A percentile compares a stretch with the other conserved stretches of the same genome.
phyloP scores from a whole-genome alignment of 1,284 basidiomycete species.

The Mycena sp. region DNA sequence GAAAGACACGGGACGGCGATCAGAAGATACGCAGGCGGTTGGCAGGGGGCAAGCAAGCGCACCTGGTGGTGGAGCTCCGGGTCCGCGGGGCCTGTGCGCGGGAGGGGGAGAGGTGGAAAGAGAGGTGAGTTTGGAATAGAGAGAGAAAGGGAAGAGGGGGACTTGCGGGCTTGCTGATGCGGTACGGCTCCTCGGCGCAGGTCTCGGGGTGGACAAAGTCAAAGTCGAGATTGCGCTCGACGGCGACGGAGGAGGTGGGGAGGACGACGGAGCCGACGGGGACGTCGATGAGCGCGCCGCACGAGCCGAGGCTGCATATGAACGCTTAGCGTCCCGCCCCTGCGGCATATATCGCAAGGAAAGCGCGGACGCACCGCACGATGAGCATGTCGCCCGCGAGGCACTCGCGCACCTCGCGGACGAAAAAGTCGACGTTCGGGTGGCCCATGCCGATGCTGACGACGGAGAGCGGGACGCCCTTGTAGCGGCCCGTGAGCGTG shows the following conservation, averaged over 20 bases:
- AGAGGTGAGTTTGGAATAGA: constrained; percentile 9
- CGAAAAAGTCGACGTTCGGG: constrained; percentile 86
- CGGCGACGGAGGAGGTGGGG: constrained; percentile 71
- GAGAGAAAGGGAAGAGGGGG: constrained; percentile 8
- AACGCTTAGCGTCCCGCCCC: too few relatives aligned
- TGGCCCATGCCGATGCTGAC: constrained; percentile 87
- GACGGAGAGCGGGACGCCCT: constrained; percentile 74
- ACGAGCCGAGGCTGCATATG: constrained; percentile 79
- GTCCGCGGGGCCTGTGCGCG: constrained; percentile 62
- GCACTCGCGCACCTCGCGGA: constrained; percentile 84
- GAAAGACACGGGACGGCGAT: too few relatives aligned
- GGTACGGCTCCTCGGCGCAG: constrained; percentile 63
- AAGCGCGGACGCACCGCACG: constrained; percentile 62
- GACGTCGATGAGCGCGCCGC: constrained; percentile 77
- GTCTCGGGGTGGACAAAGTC: constrained; percentile 63
- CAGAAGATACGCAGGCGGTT: too few relatives aligned
- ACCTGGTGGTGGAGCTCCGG: constrained; percentile 59
- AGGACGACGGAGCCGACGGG: constrained; percentile 80
- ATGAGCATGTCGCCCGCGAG: constrained; percentile 81
- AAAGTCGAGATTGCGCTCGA: constrained; percentile 83
- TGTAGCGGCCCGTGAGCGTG: constrained; percentile 82
- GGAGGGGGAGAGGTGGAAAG: not conserved
- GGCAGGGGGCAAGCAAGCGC: too few relatives aligned
- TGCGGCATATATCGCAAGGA: too few relatives aligned
- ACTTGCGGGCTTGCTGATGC: constrained; percentile 74